These are phyloP conservation scores for Xylaria sp. DNA, from an alignment of 495 filamentous ascomycete species.

Conservation along the genomic window DNA sequence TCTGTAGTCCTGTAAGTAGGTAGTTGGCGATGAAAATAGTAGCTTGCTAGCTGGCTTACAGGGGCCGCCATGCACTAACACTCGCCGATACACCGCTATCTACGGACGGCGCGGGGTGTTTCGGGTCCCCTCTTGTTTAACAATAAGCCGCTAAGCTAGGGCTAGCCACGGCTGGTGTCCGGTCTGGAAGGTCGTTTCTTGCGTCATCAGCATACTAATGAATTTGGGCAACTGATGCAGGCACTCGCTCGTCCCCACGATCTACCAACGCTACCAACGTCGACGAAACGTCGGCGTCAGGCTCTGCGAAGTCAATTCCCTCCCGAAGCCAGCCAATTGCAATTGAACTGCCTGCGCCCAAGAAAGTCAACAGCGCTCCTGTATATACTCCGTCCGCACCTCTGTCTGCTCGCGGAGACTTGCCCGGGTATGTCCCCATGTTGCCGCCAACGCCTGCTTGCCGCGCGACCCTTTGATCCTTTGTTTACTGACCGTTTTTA, in stretches of 20 bases:
- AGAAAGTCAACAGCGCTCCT: constrained; percentile 41
- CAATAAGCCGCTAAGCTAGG: neutral
- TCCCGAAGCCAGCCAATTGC: constrained; percentile 52
- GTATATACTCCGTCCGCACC: constrained; percentile 50
- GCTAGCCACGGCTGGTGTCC: constrained; percentile 7
- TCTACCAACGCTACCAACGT: constrained; percentile 2
- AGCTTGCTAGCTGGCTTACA: constrained; percentile 9
- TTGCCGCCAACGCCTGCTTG: constrained; percentile 19
- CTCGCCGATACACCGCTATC: constrained; percentile 20
- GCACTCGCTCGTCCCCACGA: constrained; percentile 25
- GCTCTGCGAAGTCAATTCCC: constrained; percentile 33
- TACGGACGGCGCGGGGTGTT: constrained; percentile 24
- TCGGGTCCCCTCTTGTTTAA: neutral
- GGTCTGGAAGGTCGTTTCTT: constrained; percentile 20
- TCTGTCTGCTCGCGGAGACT: constrained; percentile 58
- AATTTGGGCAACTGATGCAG: constrained; percentile 37
- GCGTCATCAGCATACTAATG: constrained; percentile 32
- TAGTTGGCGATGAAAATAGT: neutral
- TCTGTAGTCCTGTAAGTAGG: too few species aligned
- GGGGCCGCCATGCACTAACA: constrained; percentile 20
- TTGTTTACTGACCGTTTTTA: constrained; percentile 28
- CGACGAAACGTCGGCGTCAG: constrained; percentile 19
- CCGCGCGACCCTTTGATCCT: constrained; percentile 12
- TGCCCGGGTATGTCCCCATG: constrained; percentile 51
- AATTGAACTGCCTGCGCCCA: constrained; percentile 49